These are phyloP conservation scores for Calonectria henricotiae DNA, from an alignment of 2,329 filamentous ascomycete species.

Conservation along the genomic window DNA sequence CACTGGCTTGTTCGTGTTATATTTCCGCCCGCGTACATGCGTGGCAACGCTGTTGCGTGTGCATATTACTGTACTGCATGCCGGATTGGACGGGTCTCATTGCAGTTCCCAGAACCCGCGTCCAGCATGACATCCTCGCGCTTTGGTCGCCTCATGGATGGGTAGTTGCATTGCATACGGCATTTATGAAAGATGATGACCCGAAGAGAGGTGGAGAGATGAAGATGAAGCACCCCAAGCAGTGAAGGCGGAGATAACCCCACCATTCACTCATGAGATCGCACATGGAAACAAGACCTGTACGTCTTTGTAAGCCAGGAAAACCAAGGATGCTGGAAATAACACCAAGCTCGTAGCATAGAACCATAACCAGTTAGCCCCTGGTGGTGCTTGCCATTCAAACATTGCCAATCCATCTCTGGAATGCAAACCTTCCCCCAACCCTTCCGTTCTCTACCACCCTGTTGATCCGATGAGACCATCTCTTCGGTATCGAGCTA, in stretches of 20 bases:
- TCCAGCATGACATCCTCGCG: not conserved
- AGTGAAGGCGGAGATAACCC: not conserved
- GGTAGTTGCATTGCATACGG: not conserved
- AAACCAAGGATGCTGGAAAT: not conserved
- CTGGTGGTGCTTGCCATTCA: too few species aligned
- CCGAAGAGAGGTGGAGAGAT: too few species aligned
- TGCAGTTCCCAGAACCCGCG: not conserved
- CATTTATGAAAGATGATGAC: slow-evolving; percentile 3
- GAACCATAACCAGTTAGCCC: too few species aligned
- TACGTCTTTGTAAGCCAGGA: not conserved
- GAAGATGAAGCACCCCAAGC: not conserved
- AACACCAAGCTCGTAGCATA: not conserved
- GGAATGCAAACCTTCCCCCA: slow-evolving; percentile 1
- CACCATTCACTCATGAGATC: not conserved
- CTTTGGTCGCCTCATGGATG: slow-evolving; percentile 4
- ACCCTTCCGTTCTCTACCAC: not conserved
- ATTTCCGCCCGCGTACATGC: slow-evolving; percentile 3
- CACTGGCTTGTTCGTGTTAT: not conserved
- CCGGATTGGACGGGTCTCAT: not conserved
- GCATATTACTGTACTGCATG: not conserved
- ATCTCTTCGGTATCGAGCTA: not conserved
- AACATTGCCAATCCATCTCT: not conserved
- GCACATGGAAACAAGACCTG: not conserved
- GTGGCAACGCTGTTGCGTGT: not conserved
- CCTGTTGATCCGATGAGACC: not conserved